phyloP scores from a whole-genome alignment of 1,284 basidiomycete genomes.

The Caloboletus firmus region DNA sequence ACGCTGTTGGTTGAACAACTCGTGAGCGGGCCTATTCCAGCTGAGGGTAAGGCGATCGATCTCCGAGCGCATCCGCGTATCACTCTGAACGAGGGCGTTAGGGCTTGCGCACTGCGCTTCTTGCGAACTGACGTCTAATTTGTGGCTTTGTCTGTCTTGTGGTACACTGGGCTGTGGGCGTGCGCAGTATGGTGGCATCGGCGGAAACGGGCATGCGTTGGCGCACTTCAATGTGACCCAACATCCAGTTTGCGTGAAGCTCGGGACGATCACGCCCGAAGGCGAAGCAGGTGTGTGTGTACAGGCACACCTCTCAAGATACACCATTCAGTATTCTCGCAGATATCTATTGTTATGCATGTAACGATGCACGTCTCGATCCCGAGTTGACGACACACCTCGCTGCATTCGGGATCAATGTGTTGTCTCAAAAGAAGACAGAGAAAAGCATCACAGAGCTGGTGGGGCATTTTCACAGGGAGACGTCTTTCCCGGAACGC shows the following conservation, averaged over 20 bases:
- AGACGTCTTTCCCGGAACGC: background rate
- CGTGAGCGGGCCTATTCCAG: conserved; percentile 50
- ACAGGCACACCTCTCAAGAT: background rate
- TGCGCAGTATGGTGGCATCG: conserved; percentile 80
- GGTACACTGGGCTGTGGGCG: conserved; percentile 95
- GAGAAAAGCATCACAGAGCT: conserved; percentile 98
- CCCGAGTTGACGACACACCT: conserved; percentile 79
- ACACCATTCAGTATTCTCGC: background rate
- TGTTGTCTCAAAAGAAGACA: conserved; percentile 84
- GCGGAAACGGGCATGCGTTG: conserved; percentile 91
- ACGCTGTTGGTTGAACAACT: conserved; percentile 77
- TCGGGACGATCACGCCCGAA: conserved; percentile 96
- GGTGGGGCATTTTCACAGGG: conserved; percentile 42
- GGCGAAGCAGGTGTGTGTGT: conserved; percentile 80
- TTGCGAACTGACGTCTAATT: conserved; percentile 84
- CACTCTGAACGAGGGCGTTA: conserved; percentile 32
- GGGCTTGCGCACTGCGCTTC: conserved; percentile 75
- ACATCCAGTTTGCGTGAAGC: conserved; percentile 88
- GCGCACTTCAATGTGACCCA: conserved; percentile 75
- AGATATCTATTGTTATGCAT: conserved; percentile 96
- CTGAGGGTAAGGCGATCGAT: conserved; percentile 41
- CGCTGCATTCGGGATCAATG: conserved; percentile 83
- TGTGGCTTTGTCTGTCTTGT: conserved; percentile 95
- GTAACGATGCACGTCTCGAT: conserved; percentile 86
- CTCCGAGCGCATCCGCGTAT: background rate